Conservation (phyloP, 345 rosid species). For the Salix caprea region DNA sequence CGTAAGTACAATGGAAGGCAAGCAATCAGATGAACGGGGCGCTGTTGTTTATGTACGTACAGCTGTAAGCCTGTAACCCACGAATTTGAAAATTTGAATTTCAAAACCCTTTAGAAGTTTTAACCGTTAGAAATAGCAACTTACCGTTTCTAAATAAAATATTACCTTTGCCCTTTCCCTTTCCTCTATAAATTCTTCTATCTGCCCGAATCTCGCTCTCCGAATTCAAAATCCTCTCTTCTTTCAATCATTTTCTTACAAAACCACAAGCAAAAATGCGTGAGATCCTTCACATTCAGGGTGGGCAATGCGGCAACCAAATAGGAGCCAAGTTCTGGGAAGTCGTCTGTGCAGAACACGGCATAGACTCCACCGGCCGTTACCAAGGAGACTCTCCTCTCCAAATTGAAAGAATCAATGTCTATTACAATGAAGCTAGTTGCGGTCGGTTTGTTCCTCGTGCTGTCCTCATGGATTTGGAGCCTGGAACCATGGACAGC, state of each 20-base stretch:
- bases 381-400: constrained; percentile 21
- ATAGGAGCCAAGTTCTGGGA: constrained; percentile 31
- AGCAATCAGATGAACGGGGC: too few species aligned
- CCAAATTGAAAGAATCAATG: constrained; percentile 27
- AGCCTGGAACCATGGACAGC: constrained; percentile 30
- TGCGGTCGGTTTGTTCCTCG: constrained; percentile 29
- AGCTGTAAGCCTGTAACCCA: constrained; percentile 12
- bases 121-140: neutral
- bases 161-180: neutral
- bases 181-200: neutral
- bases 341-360: constrained; percentile 26
- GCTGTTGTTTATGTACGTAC: neutral
- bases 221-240: neutral
- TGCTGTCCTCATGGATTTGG: constrained; percentile 31
- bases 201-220: neutral
- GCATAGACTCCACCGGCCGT: constrained; percentile 23
- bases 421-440: constrained; percentile 27
- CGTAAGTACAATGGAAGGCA: neutral
- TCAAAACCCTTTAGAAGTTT: neutral
- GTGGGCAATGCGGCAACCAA: constrained; percentile 30
- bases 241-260: neutral
- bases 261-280: constrained; percentile 10
- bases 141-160: neutral
- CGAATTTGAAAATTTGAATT: constrained; percentile 8
- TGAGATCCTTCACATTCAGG: constrained; percentile 30